These are phyloP conservation scores for Alternaria tenuissima DNA, from an alignment of 2,329 filamentous ascomycete genomes.

Conservation along the genomic window DNA sequence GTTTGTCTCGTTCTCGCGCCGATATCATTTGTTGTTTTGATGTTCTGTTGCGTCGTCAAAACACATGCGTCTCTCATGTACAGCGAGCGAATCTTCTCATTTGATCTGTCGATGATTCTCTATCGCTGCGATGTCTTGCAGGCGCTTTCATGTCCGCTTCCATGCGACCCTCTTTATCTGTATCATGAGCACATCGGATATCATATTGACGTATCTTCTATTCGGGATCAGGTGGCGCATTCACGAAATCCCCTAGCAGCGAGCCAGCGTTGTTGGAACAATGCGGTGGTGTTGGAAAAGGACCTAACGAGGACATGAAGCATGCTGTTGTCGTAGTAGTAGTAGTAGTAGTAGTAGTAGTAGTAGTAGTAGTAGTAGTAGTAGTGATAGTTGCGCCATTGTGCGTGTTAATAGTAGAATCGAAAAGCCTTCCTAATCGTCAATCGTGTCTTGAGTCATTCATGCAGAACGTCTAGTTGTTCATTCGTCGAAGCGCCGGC, in stretches of 20 bases:
- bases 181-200: background rate
- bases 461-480: slow-evolving; percentile 34
- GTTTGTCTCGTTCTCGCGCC: background rate
- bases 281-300: background rate
- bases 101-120: background rate
- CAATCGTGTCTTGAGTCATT: background rate
- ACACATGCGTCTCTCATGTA: background rate
- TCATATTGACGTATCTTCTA: background rate
- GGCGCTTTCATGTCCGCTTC: background rate
- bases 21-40: background rate
- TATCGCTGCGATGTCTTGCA: background rate
- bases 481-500: slow-evolving; percentile 43
- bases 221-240: background rate
- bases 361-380: background rate
- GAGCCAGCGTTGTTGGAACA: background rate
- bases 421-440: background rate
- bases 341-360: background rate
- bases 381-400: background rate
- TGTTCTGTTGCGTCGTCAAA: background rate
- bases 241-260: background rate
- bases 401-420: background rate
- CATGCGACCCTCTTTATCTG: background rate
- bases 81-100: background rate
- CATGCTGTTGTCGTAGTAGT: background rate
- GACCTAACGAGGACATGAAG: slow-evolving; percentile 6